A percentile compares a stretch with the other conserved stretches of the same genome.
Conservation (phyloP, 2,329 filamentous ascomycete genomes). For the Cytospora paraplurivora region DNA sequence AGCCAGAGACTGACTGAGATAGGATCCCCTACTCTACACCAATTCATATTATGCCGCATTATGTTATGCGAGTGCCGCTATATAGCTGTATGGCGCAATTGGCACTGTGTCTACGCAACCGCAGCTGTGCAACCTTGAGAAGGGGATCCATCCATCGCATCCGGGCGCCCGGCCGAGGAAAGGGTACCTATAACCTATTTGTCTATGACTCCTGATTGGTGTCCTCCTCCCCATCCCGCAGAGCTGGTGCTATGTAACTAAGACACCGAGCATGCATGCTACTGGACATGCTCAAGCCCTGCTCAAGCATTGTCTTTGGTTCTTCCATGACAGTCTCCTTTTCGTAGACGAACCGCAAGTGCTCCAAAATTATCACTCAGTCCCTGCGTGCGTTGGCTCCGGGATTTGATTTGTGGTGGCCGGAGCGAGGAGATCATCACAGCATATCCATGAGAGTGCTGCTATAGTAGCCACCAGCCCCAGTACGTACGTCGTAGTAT, state of each 20-base stretch:
- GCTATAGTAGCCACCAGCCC: neutral
- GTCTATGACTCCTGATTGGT: neutral
- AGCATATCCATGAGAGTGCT: neutral
- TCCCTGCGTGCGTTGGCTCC: neutral
- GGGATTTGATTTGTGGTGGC: neutral
- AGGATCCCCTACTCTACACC: no score
- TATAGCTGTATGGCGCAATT: neutral
- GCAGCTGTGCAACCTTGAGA: neutral
- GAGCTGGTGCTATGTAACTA: no score
- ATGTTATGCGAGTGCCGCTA: no score
- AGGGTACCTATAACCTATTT: no score
- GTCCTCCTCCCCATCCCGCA: neutral
- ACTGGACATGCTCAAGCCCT: no score
- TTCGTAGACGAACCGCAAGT: no score
- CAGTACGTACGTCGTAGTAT: neutral
- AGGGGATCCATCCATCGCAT: neutral
- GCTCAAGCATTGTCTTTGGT: no score
- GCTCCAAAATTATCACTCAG: no score
- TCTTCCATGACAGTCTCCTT: no score
- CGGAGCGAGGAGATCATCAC: neutral
- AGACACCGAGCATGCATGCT: no score
- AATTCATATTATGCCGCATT: no score
- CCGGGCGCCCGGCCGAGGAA: neutral
- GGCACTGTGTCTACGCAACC: neutral
- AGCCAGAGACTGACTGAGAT: no score